These are phyloP conservation scores for Yamadazyma membranifaciens DNA, from an alignment of 1,139 yeast genomes.

Conservation along the genomic window DNA sequence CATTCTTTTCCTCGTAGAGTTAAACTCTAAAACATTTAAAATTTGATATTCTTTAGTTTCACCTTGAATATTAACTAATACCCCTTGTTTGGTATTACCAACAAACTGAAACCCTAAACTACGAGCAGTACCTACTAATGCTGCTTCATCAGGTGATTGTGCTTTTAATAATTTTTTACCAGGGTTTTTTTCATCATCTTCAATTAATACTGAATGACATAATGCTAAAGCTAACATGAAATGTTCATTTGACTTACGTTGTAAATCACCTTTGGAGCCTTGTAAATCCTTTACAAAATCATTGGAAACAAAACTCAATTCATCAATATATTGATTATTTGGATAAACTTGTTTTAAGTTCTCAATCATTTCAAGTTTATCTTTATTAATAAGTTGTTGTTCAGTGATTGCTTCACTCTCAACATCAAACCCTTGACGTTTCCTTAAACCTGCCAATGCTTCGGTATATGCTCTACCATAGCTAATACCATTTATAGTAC, in stretches of 20 bases:
- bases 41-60: slow-evolving; percentile 45
- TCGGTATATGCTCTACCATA: slow-evolving; percentile 65
- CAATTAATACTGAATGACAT: slow-evolving; percentile 62
- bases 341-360: slow-evolving; percentile 36
- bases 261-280: slow-evolving; percentile 35
- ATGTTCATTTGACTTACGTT: slow-evolving; percentile 63
- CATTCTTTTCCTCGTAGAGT: slow-evolving; percentile 68
- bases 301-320: slow-evolving; percentile 69
- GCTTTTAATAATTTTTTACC: slow-evolving; percentile 46
- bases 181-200: slow-evolving; percentile 35
- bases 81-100: slow-evolving; percentile 46
- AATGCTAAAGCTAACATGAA: slow-evolving; percentile 88
- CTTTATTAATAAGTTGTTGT: slow-evolving; percentile 51
- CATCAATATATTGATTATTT: slow-evolving; percentile 48
- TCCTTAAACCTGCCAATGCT: slow-evolving; percentile 58
- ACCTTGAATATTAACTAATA: slow-evolving; percentile 44
- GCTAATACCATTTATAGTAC: slow-evolving; percentile 52
- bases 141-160: slow-evolving; percentile 66
- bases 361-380: slow-evolving; percentile 63
- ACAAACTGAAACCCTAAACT: slow-evolving; percentile 52
- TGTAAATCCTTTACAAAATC: slow-evolving; percentile 43
- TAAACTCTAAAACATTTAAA: slow-evolving; percentile 53
- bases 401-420: slow-evolving; percentile 44
- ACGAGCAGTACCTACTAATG: slow-evolving; percentile 60
- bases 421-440: slow-evolving; percentile 55